These are phyloP conservation scores for Vanrija sp. DNA, from an alignment of 1,284 basidiomycete species.

Conservation along the genomic window DNA sequence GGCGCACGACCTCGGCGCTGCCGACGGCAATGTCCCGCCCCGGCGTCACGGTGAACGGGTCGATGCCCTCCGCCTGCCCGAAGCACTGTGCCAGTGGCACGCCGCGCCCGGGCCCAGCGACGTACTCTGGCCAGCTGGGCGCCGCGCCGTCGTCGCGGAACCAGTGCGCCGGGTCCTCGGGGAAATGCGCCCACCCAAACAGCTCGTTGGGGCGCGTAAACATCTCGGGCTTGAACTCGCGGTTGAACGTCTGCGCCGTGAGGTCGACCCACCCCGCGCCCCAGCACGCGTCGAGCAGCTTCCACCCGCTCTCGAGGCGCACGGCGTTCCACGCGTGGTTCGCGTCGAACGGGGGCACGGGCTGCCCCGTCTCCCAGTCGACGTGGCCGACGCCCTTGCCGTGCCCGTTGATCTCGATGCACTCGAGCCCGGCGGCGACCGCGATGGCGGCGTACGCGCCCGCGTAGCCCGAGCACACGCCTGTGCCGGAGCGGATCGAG, in stretches of 20 bases:
- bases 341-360: neutral
- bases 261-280: conserved; percentile 7
- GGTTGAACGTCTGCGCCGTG: neutral
- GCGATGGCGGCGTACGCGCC: conserved; percentile 5
- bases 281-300: conserved; percentile 19
- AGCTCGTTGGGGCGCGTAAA: conserved; percentile 8
- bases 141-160: neutral
- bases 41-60: neutral
- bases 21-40: neutral
- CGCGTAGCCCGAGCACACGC: conserved; percentile 15
- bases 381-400: conserved; percentile 13
- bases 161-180: neutral
- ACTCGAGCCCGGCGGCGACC: conserved; percentile 2
- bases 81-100: neutral
- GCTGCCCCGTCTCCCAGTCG: neutral
- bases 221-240: conserved; percentile 1
- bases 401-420: neutral
- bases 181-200: conserved; percentile 13
- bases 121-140: conserved; percentile 6
- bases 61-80: neutral
- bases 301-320: conserved; percentile 13
- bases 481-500: conserved; percentile 5
- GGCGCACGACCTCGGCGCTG: neutral
- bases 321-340: conserved; percentile 18
- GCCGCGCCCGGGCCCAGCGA: neutral